A percentile compares a stretch with the other conserved stretches of the same genome.
phyloP scores from a whole-genome alignment of 2,329 filamentous ascomycete species.

The Ophiostoma himal-ulmi region DNA sequence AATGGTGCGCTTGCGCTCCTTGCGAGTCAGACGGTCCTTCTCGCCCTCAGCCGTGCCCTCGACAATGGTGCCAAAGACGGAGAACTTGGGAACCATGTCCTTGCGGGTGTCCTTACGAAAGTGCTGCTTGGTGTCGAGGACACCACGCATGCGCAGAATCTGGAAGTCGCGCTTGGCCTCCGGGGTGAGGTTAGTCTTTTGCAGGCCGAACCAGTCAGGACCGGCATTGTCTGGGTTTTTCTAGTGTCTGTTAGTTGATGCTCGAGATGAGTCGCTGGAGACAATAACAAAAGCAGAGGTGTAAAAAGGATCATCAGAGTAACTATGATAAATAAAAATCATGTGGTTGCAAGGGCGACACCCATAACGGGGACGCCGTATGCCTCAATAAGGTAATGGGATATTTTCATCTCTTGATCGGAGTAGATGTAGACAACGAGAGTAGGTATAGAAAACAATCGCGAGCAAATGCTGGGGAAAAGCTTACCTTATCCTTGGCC shows the following conservation, averaged over 20 bases:
- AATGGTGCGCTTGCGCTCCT: constrained; percentile 80
- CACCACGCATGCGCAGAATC: constrained; percentile 78
- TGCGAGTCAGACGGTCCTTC: constrained; percentile 73
- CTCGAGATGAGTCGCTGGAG: constrained; percentile 14
- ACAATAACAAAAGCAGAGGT: constrained; percentile 26
- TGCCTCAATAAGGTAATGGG: constrained; percentile 63
- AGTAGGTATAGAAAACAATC: no score
- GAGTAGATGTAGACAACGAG: constrained; percentile 25
- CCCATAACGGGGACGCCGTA: constrained; percentile 75
- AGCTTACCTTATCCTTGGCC: constrained; percentile 33
- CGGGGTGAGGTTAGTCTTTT: constrained; percentile 74
- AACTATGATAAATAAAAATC: constrained; percentile 62
- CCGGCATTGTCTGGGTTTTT: constrained; percentile 56
- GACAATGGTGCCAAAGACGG: constrained; percentile 81
- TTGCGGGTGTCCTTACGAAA: constrained; percentile 82
- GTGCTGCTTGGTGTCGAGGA: constrained; percentile 81
- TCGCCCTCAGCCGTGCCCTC: constrained; percentile 86
- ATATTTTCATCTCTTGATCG: constrained; percentile 67
- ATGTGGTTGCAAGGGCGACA: constrained; percentile 58
- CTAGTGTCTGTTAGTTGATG: neutral
- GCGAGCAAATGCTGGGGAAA: no score
- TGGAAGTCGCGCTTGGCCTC: constrained; percentile 79
- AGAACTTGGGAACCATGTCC: constrained; percentile 69
- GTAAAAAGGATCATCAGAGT: constrained; percentile 48
- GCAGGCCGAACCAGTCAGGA: constrained; percentile 79